Percentiles rank a stretch among this genome's conserved stretches.
Evolutionary conservation across 176 grass and related monocot species (phyloP).

Genomic region (Aegilops speltoides): DNA sequence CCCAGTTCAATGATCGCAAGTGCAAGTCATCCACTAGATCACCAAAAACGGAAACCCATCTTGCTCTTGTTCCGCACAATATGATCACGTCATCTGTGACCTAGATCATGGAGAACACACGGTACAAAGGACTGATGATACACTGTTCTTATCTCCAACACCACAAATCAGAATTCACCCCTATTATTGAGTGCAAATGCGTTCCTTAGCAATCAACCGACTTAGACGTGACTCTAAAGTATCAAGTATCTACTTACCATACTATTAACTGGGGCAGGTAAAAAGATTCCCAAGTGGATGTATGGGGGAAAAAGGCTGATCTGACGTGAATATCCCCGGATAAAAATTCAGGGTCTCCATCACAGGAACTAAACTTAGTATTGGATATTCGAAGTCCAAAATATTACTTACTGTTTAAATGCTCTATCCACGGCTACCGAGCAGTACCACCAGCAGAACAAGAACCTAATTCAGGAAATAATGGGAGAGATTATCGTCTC

Average conservation of each 20-base stretch:
- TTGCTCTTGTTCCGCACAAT: neutral
- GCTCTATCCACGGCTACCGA: neutral
- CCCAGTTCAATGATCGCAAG: neutral
- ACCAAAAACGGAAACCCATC: neutral
- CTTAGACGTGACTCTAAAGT: neutral
- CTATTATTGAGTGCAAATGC: neutral
- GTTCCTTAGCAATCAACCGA: neutral
- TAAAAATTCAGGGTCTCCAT: neutral
- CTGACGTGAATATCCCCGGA: conserved; percentile 3
- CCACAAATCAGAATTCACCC: neutral
- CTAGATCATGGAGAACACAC: neutral
- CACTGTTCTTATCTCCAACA: neutral
- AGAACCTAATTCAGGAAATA: neutral
- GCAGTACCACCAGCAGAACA: neutral
- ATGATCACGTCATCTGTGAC: neutral
- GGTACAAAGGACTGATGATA: too few relatives aligned
- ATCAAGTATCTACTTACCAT: too few relatives aligned
- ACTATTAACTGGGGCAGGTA: neutral
- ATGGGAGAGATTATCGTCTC: neutral
- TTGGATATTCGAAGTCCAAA: neutral
- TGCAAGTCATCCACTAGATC: neutral
- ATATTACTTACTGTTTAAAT: neutral
- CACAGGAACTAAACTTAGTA: neutral
- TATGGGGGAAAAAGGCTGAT: neutral
- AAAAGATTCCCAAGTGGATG: neutral